Percentiles rank a stretch among this genome's conserved stretches.
These are phyloP conservation scores for Heterobasidion annosum DNA, from an alignment of 1,284 basidiomycete genomes.

Conservation along the genomic window DNA sequence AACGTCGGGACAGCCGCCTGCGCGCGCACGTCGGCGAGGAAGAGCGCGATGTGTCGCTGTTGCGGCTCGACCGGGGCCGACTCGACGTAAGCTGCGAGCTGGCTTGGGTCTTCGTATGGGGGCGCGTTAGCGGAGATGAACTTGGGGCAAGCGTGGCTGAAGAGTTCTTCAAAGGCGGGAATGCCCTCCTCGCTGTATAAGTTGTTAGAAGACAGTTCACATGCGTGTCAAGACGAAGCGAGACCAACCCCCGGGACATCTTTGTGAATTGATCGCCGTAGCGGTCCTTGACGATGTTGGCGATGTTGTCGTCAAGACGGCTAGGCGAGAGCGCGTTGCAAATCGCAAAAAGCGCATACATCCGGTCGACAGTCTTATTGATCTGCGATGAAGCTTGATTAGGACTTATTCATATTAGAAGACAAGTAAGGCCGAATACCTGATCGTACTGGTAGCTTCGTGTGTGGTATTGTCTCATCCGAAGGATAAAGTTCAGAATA, in stretches of 20 bases:
- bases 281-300: constrained; percentile 88
- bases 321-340: constrained; percentile 89
- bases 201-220: neutral
- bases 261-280: constrained; percentile 87
- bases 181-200: constrained; percentile 58
- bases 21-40: constrained; percentile 72
- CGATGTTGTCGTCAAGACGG: constrained; percentile 89
- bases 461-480: constrained; percentile 93
- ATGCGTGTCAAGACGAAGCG: neutral
- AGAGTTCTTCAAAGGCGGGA: constrained; percentile 88
- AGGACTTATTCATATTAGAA: neutral
- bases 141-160: constrained; percentile 91
- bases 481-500: constrained; percentile 88
- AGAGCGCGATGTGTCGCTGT: constrained; percentile 78
- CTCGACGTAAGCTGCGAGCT: constrained; percentile 47
- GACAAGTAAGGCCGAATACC: constrained; percentile 28
- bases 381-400: constrained; percentile 45
- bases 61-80: constrained; percentile 60
- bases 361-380: constrained; percentile 94
- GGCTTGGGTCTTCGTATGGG: constrained; percentile 78
- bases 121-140: constrained; percentile 94
- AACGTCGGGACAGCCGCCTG: constrained; percentile 79
- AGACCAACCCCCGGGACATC: constrained; percentile 69
- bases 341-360: constrained; percentile 94
- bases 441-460: constrained; percentile 96